phyloP scores from a whole-genome alignment of 116 monocot genomes.

The Trichopus zeylanicus region DNA sequence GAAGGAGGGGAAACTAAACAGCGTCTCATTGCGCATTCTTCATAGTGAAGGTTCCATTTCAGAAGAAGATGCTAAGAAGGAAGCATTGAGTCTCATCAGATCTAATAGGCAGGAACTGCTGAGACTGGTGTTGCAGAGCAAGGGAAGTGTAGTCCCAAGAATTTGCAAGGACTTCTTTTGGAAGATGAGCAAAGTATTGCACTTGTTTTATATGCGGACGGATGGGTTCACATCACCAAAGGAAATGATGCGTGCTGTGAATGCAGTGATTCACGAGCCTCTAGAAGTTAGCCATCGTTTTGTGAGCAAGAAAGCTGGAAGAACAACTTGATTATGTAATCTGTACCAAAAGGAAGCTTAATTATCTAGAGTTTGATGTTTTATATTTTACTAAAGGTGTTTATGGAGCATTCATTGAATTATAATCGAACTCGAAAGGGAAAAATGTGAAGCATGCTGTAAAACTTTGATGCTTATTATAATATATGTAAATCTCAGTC shows the following conservation, averaged over 20 bases:
- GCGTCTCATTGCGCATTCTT: slow-evolving; percentile 37
- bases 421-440: no score
- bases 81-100: slow-evolving; percentile 23
- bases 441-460: no score
- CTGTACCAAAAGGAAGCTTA: no score
- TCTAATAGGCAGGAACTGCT: slow-evolving; percentile 45
- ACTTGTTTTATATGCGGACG: slow-evolving; percentile 45
- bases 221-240: slow-evolving; percentile 78
- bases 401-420: no score
- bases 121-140: slow-evolving; percentile 36
- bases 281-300: slow-evolving; percentile 19
- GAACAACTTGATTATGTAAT: not conserved
- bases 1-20: slow-evolving; percentile 69
- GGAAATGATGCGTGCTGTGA: slow-evolving; percentile 67
- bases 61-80: slow-evolving; percentile 39
- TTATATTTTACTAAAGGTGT: no score
- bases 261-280: slow-evolving; percentile 71
- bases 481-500: no score
- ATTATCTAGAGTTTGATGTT: no score
- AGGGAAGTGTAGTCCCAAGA: slow-evolving; percentile 58
- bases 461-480: no score
- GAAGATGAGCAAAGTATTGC: slow-evolving; percentile 66
- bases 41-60: slow-evolving; percentile 31
- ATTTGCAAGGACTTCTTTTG: slow-evolving; percentile 87
- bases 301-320: not conserved